phyloP scores from a whole-genome alignment of 1,284 basidiomycete genomes.

The Thelephora terrestris region DNA sequence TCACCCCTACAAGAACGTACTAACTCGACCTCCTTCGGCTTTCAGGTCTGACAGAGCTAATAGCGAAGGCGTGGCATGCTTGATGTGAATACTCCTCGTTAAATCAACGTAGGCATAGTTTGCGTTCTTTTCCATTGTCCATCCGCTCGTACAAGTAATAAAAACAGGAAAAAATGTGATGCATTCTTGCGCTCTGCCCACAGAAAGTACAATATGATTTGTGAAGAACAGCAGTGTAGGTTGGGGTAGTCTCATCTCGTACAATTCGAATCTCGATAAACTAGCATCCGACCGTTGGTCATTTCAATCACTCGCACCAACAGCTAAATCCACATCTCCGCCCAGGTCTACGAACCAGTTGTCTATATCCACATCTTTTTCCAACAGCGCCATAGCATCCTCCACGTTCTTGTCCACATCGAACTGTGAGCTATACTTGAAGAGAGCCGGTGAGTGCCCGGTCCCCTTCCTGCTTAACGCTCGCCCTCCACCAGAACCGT shows the following conservation, averaged over 20 bases:
- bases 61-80: slow-evolving; percentile 24
- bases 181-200: too few relatives aligned
- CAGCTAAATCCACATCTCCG: too few relatives aligned
- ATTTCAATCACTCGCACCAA: too few relatives aligned
- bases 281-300: too few relatives aligned
- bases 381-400: background rate
- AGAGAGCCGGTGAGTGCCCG: background rate
- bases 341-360: background rate
- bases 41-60: slow-evolving; percentile 23
- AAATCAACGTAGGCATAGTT: too few relatives aligned
- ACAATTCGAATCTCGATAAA: too few relatives aligned
- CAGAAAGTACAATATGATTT: too few relatives aligned
- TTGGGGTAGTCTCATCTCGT: too few relatives aligned
- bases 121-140: too few relatives aligned
- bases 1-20: slow-evolving; percentile 5
- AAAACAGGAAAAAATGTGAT: too few relatives aligned
- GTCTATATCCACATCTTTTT: background rate
- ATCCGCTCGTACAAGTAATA: too few relatives aligned
- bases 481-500: background rate
- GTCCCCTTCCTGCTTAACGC: background rate
- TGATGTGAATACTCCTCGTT: background rate
- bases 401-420: background rate
- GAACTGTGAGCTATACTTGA: background rate
- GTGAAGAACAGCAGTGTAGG: too few relatives aligned
- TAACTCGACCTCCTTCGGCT: background rate